Percentiles rank a stretch among this genome's conserved stretches.
phyloP scores from a whole-genome alignment of 169 alveolate genomes.

The Plasmodium fragile region DNA sequence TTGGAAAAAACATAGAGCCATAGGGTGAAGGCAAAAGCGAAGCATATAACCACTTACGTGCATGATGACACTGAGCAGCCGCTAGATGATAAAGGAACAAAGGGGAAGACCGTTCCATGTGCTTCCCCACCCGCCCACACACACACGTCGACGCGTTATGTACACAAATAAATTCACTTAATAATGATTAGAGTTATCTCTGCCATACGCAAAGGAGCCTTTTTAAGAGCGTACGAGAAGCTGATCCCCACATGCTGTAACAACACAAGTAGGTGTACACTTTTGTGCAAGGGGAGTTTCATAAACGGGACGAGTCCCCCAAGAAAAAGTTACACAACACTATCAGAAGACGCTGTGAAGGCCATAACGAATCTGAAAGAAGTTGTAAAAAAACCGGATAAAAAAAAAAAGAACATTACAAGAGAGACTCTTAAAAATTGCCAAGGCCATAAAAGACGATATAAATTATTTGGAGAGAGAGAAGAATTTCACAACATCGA shows the following conservation, averaged over 20 bases:
- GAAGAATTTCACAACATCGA: constrained; percentile 91
- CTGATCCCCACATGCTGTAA: background rate
- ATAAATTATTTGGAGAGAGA: constrained; percentile 66
- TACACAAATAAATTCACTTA: background rate
- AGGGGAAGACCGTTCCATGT: background rate
- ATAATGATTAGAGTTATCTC: background rate
- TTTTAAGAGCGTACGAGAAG: background rate
- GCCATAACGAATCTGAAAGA: constrained; percentile 77
- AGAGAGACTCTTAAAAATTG: constrained; percentile 76
- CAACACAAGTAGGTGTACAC: background rate
- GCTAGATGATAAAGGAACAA: background rate
- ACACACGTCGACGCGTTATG: background rate
- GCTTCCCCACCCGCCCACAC: background rate
- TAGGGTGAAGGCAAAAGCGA: background rate
- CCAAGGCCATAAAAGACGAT: constrained; percentile 74
- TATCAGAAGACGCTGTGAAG: constrained; percentile 73
- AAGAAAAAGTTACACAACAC: constrained; percentile 29
- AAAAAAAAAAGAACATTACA: constrained; percentile 72
- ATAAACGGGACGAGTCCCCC: background rate
- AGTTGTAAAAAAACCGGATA: constrained; percentile 63
- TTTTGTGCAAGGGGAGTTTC: background rate
- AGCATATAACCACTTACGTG: background rate
- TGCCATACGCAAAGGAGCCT: background rate
- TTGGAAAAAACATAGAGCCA: too few species aligned
- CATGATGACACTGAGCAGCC: background rate